These are phyloP conservation scores for Penicillium palitans DNA, from an alignment of 2,329 filamentous ascomycete species.

Conservation along the genomic window DNA sequence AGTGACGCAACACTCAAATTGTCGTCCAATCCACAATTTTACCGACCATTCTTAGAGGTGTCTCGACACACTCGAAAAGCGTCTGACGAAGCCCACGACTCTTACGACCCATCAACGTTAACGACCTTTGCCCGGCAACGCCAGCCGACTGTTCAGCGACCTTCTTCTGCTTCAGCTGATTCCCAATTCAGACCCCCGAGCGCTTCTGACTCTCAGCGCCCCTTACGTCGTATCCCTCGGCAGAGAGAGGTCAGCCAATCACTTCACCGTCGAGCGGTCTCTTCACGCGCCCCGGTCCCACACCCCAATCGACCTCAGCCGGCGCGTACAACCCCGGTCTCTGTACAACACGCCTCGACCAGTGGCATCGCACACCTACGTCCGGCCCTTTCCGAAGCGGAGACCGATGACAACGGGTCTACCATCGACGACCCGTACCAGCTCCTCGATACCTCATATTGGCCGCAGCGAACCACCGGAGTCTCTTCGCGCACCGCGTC, in stretches of 20 bases:
- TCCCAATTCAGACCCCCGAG: slow-evolving; percentile 51
- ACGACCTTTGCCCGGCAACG: slow-evolving; percentile 47
- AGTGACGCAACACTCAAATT: slow-evolving; percentile 33
- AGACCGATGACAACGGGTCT: slow-evolving; percentile 37
- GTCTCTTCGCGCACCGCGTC: slow-evolving; percentile 83
- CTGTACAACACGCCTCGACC: slow-evolving; percentile 26
- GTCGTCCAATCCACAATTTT: slow-evolving; percentile 33
- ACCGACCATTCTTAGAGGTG: slow-evolving; percentile 41
- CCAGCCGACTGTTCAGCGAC: slow-evolving; percentile 44
- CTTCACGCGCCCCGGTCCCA: slow-evolving; percentile 44
- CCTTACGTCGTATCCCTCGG: slow-evolving; percentile 54
- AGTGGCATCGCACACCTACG: slow-evolving; percentile 26
- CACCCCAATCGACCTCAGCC: slow-evolving; percentile 30
- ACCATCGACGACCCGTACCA: slow-evolving; percentile 33
- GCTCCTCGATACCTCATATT: slow-evolving; percentile 48
- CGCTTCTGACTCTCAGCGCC: slow-evolving; percentile 53
- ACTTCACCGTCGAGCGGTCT: slow-evolving; percentile 44
- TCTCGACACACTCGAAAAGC: slow-evolving; percentile 43
- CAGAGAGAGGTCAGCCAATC: slow-evolving; percentile 49
- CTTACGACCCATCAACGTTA: slow-evolving; percentile 52
- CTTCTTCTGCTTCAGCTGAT: slow-evolving; percentile 46
- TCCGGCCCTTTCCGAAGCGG: slow-evolving; percentile 37
- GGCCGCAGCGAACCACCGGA: slow-evolving; percentile 54
- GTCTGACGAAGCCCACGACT: slow-evolving; percentile 57
- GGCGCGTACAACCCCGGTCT: slow-evolving; percentile 29